These are phyloP conservation scores for Taphrina communis DNA, from an alignment of 1,139 yeast species.

Conservation along the genomic window DNA sequence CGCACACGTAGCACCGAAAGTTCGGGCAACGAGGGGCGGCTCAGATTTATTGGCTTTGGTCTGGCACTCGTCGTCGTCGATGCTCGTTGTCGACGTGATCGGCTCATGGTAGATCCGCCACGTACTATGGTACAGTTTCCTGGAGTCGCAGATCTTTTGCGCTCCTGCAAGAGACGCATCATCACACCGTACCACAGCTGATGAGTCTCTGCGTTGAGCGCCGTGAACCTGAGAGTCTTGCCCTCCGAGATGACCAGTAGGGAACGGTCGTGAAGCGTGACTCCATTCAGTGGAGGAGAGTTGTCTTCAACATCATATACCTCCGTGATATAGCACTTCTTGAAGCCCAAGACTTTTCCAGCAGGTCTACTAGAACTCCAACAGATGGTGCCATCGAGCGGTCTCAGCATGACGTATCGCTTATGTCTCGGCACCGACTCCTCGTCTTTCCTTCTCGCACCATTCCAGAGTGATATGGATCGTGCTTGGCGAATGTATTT, in stretches of 20 bases:
- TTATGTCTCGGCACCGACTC: constrained; percentile 14
- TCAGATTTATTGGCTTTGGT: constrained; percentile 6
- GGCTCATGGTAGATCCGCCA: neutral
- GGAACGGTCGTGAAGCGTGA: constrained; percentile 21
- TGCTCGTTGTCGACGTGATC: neutral
- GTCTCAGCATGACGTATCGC: constrained; percentile 29
- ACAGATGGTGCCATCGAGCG: constrained; percentile 15
- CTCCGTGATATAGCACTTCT: constrained; percentile 9
- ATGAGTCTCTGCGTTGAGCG: constrained; percentile 13
- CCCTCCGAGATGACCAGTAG: constrained; percentile 19
- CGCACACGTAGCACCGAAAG: neutral
- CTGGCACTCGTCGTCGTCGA: neutral
- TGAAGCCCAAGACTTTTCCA: constrained; percentile 19
- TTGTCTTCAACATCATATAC: constrained; percentile 26
- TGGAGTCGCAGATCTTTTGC: neutral
- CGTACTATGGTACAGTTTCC: neutral
- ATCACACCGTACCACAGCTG: constrained; percentile 24
- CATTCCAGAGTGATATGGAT: constrained; percentile 9
- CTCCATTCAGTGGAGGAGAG: neutral
- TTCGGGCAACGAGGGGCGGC: constrained; percentile 11
- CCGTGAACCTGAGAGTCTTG: constrained; percentile 20
- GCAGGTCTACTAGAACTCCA: constrained; percentile 36
- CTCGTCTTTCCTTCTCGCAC: neutral
- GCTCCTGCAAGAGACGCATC: constrained; percentile 14
- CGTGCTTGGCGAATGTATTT: constrained; percentile 24